Conservation (phyloP, 352 stramenopile genomes). For the Pythium scleroteichum region DNA sequence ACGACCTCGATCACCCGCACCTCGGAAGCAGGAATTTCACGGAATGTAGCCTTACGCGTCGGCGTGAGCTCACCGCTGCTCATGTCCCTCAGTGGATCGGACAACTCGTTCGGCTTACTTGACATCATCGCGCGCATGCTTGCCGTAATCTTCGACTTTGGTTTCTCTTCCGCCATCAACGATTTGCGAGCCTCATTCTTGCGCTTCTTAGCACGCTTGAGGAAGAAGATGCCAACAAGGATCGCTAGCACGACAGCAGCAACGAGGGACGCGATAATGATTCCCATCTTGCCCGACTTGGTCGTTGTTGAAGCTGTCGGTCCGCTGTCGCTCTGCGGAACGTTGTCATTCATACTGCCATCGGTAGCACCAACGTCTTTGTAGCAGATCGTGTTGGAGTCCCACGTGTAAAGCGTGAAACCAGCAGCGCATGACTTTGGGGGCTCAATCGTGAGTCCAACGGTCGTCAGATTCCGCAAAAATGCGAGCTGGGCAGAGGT, state of each 20-base stretch:
- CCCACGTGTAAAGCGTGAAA: constrained; percentile 54
- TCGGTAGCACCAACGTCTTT: constrained; percentile 29
- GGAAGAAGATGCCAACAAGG: constrained; percentile 50
- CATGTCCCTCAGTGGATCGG: constrained; percentile 33
- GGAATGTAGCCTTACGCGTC: constrained; percentile 58
- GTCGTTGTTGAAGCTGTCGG: constrained; percentile 33
- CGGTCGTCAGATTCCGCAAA: constrained; percentile 46
- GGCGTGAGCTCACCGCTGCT: constrained; percentile 8
- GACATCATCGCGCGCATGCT: constrained; percentile 40
- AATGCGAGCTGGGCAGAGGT: constrained; percentile 55
- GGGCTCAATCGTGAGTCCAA: constrained; percentile 47
- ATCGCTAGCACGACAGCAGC: constrained; percentile 47
- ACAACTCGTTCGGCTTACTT: constrained; percentile 39
- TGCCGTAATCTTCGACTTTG: constrained; percentile 40
- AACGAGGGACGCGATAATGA: constrained; percentile 45
- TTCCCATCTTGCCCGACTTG: constrained; percentile 32
- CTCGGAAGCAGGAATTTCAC: constrained; percentile 46
- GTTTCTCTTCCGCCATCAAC: constrained; percentile 10
- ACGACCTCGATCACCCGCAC: constrained; percentile 44
- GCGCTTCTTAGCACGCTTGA: constrained; percentile 55
- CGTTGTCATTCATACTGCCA: constrained; percentile 3
- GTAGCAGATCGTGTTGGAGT: constrained; percentile 40
- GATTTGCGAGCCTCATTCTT: constrained; percentile 34
- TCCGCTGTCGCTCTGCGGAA: constrained; percentile 40
- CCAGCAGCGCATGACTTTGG: constrained; percentile 41